Conservation (phyloP, 257 asterid genomes). For the Plantago ovata region DNA sequence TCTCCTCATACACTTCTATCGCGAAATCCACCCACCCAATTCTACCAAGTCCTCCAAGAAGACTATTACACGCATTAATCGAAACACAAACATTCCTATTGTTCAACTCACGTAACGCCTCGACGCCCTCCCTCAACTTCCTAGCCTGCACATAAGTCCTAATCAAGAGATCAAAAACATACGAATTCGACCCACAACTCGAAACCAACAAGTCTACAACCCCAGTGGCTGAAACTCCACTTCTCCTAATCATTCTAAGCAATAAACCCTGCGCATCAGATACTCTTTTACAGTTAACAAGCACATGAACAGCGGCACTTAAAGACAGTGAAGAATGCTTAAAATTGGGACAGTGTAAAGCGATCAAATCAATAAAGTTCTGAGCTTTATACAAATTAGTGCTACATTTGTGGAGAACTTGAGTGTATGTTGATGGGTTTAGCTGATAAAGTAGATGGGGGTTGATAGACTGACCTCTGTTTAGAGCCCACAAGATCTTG, state of each 20-base stretch:
- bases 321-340: slow-evolving; percentile 56
- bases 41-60: slow-evolving; percentile 71
- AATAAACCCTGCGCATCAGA: slow-evolving; percentile 73
- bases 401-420: slow-evolving; percentile 44
- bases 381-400: slow-evolving; percentile 39
- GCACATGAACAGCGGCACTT: slow-evolving; percentile 52
- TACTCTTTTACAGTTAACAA: slow-evolving; percentile 46
- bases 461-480: slow-evolving; percentile 47
- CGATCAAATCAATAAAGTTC: slow-evolving; percentile 47
- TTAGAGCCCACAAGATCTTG: slow-evolving; percentile 53
- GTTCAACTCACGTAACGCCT: slow-evolving; percentile 42
- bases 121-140: slow-evolving; percentile 78
- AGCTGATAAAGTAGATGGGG: slow-evolving; percentile 34
- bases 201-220: slow-evolving; percentile 47
- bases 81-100: slow-evolving; percentile 41
- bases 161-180: slow-evolving; percentile 56
- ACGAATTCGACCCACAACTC: slow-evolving; percentile 41
- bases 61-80: slow-evolving; percentile 66
- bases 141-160: slow-evolving; percentile 83
- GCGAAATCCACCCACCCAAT: slow-evolving; percentile 78
- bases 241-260: slow-evolving; percentile 64
- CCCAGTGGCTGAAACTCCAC: slow-evolving; percentile 55
- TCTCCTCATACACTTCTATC: slow-evolving; percentile 48
- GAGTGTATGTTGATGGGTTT: slow-evolving; percentile 45
- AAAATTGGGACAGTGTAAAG: slow-evolving; percentile 47